Base-by-base conservation (phyloP, 2,329 filamentous ascomycete genomes). In the Diplodia intermedia region DNA sequence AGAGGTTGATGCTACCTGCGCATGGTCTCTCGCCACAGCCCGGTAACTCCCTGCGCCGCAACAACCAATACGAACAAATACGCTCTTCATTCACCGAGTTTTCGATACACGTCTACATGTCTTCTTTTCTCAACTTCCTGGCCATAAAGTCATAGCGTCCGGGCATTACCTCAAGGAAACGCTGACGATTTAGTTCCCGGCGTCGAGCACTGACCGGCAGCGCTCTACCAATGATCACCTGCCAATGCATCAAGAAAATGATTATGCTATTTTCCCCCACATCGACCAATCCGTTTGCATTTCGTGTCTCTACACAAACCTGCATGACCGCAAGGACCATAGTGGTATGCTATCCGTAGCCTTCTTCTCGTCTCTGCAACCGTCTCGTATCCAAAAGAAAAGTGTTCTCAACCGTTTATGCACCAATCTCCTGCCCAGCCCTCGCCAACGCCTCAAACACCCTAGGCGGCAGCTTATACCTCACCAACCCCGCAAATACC, bases 401-500 rank as follows among this genome's bases (percentile, higher is more conserved):
- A 23, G n/a, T 20, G 3, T n/a, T 26, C 33, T 9, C 33, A 14
- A 53, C 29, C 14, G 36, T 15, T 7, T 68, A 71, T 11, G 66
- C 76, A 15, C 79, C 80, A 68, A 80, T 72, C 74, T 93, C 91
- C 54, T 90, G 89, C 61, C 91, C 92, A 50, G 92, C 93, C 76
- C 90, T 88, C 60, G 93, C 94, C 75, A 98, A 82, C 71, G 91
- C 91, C 83, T 97, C 94, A 80, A 96, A 94, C 67, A 98, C 86
- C 75, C 91, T 87, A 47, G 92, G 91, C 62, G 93, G 92, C 81
- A 98, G 86, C 75, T 95, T 89, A 81, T 97, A 98, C 76, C 92
- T 89, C 76, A 98, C 88, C 85, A 97, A 89, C 68, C 93, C 94
- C 18, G 93, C 94, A 83, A 97, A 98, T 15, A 95, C 91, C 83